These are phyloP conservation scores for Tylopilus cervinicoccineus DNA, from an alignment of 768 basidiomycete genomes.

Conservation along the genomic window DNA sequence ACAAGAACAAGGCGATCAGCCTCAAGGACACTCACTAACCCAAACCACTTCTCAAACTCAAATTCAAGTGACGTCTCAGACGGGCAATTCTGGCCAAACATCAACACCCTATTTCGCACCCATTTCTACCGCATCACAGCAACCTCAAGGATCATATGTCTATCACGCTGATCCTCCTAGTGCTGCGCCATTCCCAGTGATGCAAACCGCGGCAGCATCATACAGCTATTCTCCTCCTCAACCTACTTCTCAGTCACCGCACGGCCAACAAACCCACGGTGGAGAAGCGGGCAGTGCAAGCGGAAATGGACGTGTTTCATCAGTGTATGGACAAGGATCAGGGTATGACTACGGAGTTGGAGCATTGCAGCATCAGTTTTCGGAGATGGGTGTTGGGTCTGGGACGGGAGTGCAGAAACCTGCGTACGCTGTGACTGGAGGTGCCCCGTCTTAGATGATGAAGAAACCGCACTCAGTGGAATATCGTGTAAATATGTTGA, in stretches of 20 bases:
- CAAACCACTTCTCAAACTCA: slow-evolving; percentile 20
- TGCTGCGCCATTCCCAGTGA: neutral
- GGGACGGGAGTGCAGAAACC: slow-evolving; percentile 21
- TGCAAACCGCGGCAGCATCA: slow-evolving; percentile 2
- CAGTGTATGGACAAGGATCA: slow-evolving; percentile 15
- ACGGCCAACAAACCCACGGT: slow-evolving; percentile 10
- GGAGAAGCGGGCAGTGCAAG: slow-evolving; percentile 21
- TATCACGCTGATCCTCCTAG: slow-evolving; percentile 17
- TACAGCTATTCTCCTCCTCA: slow-evolving; percentile 20
- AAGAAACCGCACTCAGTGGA: too few species aligned
- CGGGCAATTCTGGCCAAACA: slow-evolving; percentile 5
- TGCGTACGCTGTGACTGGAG: slow-evolving; percentile 18
- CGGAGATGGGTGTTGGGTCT: slow-evolving; percentile 27
- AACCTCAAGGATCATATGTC: slow-evolving; percentile 19
- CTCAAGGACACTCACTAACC: slow-evolving; percentile 11
- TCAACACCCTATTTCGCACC: slow-evolving; percentile 14
- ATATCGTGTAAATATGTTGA: neutral
- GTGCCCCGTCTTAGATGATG: slow-evolving; percentile 14
- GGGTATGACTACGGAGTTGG: slow-evolving; percentile 25
- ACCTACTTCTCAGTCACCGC: slow-evolving; percentile 16
- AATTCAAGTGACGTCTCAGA: slow-evolving; percentile 16
- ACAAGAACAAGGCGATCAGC: slow-evolving; percentile 11
- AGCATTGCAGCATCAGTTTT: slow-evolving; percentile 28
- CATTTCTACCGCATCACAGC: slow-evolving; percentile 9
- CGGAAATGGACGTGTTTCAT: slow-evolving; percentile 20